Evolutionary conservation across 73 alveolate genomes (phyloP).

Genomic region (Tetrahymena malaccensis): DNA sequence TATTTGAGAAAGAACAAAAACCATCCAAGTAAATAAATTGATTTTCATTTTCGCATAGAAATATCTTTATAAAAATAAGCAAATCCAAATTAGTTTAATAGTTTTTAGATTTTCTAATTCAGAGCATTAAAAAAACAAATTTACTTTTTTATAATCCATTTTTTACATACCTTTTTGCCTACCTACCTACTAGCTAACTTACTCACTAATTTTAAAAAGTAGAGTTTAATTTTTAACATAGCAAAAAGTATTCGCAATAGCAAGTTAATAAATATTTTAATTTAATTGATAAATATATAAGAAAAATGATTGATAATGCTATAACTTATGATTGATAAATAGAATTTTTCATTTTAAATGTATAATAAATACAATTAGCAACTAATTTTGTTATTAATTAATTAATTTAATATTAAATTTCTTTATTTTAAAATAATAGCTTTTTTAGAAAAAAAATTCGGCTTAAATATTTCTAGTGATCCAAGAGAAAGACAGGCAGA

Average conservation of each 20-base stretch:
- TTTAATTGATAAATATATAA: not conserved
- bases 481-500: not conserved
- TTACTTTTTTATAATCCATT: not conserved
- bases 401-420: not conserved
- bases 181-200: not conserved
- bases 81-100: not conserved
- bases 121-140: not conserved
- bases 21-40: not conserved
- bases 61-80: not conserved
- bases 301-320: too few relatives aligned
- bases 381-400: not conserved
- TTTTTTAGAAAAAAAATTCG: not conserved
- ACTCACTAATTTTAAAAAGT: not conserved
- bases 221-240: not conserved
- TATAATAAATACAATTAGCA: not conserved
- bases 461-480: not conserved
- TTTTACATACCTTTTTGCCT: not conserved
- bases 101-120: too few relatives aligned
- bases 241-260: not conserved
- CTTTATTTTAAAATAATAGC: not conserved
- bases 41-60: not conserved
- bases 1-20: not conserved
- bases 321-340: too few relatives aligned
- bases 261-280: not conserved
- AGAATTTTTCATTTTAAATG: too few relatives aligned